Evolutionary conservation across 2,329 filamentous ascomycete genomes (phyloP).

Genomic region (Canariomyces notabilis): DNA sequence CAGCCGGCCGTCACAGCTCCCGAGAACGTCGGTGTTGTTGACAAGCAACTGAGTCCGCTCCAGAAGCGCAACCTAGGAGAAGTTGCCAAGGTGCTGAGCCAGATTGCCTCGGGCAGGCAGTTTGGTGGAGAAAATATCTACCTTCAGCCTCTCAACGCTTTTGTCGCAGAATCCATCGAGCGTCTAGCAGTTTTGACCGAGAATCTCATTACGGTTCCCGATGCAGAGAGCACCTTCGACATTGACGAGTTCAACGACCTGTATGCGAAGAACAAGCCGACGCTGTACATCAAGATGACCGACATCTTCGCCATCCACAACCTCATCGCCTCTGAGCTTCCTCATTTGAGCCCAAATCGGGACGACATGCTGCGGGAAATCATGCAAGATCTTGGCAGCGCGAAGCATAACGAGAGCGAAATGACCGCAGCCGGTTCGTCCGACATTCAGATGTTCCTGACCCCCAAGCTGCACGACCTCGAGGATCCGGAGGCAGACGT

Average conservation of each 20-base stretch:
- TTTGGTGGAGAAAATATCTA: constrained; percentile 96
- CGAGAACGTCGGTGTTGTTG: constrained; percentile 88
- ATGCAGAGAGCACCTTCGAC: constrained; percentile 88
- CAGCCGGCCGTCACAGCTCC: constrained; percentile 85
- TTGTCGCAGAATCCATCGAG: constrained; percentile 78
- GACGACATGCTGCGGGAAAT: constrained; percentile 90
- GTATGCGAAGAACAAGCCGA: constrained; percentile 93
- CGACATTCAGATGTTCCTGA: constrained; percentile 87
- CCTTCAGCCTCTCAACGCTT: constrained; percentile 88
- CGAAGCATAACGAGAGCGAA: constrained; percentile 93
- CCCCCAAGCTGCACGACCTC: constrained; percentile 80
- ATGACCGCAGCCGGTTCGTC: constrained; percentile 79
- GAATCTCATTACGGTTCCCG: constrained; percentile 74
- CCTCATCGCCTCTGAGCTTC: constrained; percentile 73
- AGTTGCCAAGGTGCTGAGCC: constrained; percentile 85
- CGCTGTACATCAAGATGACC: constrained; percentile 97
- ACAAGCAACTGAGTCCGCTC: constrained; percentile 79
- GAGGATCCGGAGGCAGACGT: constrained; percentile 90
- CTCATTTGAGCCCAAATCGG: constrained; percentile 68
- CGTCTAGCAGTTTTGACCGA: constrained; percentile 71
- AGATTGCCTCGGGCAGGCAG: constrained; percentile 79
- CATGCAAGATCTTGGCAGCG: constrained; percentile 87
- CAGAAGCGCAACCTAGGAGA: constrained; percentile 90
- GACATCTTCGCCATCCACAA: constrained; percentile 97
- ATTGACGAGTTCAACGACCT: constrained; percentile 99